Percentiles rank a stretch among this genome's conserved stretches.
phyloP scores from a whole-genome alignment of 179 eudicot genomes.

The Beta lomatogona region DNA sequence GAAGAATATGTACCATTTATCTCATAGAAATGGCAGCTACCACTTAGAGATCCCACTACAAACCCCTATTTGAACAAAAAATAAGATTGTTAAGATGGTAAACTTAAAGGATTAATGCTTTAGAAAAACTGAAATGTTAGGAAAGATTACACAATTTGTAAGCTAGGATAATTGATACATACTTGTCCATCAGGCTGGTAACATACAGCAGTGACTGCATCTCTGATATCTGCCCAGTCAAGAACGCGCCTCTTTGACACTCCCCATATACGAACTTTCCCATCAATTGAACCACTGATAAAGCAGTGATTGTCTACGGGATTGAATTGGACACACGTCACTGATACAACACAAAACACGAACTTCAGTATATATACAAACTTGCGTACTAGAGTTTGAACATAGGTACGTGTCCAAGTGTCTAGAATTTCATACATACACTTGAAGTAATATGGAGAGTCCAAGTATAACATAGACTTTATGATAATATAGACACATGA shows the following conservation, averaged over 20 bases:
- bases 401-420: no score
- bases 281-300: slow-evolving; percentile 79
- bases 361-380: not conserved
- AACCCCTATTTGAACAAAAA: slow-evolving; percentile 48
- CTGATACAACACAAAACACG: slow-evolving; percentile 39
- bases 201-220: slow-evolving; percentile 62
- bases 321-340: slow-evolving; percentile 81
- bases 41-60: slow-evolving; percentile 60
- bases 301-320: slow-evolving; percentile 61
- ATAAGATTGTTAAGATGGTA: slow-evolving; percentile 10
- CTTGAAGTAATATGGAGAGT: no score
- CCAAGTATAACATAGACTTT: no score
- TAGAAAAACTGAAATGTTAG: not conserved
- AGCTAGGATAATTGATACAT: slow-evolving; percentile 20
- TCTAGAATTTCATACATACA: no score
- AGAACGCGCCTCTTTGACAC: slow-evolving; percentile 55
- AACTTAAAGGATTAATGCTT: not conserved
- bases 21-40: slow-evolving; percentile 67
- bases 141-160: not conserved
- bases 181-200: slow-evolving; percentile 84
- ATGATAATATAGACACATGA: not conserved
- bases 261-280: slow-evolving; percentile 86
- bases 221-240: slow-evolving; percentile 70
- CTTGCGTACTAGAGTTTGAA: no score
- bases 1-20: slow-evolving; percentile 43